Evolutionary conservation across 208 protist genomes (phyloP).

Genomic region (Crithidia mellificae): DNA sequence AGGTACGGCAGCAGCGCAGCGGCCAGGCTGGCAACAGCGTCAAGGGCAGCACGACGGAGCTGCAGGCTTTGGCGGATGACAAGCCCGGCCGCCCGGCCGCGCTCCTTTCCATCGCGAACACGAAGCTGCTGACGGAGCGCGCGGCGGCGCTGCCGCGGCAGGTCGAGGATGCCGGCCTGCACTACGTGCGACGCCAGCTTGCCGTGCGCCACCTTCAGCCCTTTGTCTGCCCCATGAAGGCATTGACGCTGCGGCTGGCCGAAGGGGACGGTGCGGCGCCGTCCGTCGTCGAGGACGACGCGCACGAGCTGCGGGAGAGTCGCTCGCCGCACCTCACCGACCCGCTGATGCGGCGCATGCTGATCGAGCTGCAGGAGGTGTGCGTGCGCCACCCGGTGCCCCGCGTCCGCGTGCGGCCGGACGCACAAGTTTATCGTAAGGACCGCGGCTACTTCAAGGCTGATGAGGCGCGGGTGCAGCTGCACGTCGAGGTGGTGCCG

Average conservation of each 20-base stretch:
- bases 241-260: conserved; percentile 11
- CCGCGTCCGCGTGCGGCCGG: conserved; percentile 17
- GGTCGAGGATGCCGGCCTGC: conserved; percentile 20
- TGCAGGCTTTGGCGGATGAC: background rate
- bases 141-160: conserved; percentile 9
- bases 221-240: conserved; percentile 18
- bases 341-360: conserved; percentile 16
- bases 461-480: conserved; percentile 29
- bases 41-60: background rate
- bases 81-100: background rate
- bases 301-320: background rate
- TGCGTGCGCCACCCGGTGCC: conserved; percentile 12
- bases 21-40: background rate
- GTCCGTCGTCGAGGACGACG: background rate
- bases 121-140: background rate
- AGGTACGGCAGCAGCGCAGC: conserved; percentile 4
- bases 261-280: conserved; percentile 11
- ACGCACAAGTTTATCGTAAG: conserved; percentile 17
- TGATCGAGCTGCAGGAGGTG: conserved; percentile 15
- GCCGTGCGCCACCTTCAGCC: conserved; percentile 20
- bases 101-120: background rate
- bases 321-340: conserved; percentile 10
- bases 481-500: conserved; percentile 49
- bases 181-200: conserved; percentile 23
- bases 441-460: conserved; percentile 25